Evolutionary conservation across 495 filamentous ascomycete genomes (phyloP).

Genomic region (Daldinia grandis): DNA sequence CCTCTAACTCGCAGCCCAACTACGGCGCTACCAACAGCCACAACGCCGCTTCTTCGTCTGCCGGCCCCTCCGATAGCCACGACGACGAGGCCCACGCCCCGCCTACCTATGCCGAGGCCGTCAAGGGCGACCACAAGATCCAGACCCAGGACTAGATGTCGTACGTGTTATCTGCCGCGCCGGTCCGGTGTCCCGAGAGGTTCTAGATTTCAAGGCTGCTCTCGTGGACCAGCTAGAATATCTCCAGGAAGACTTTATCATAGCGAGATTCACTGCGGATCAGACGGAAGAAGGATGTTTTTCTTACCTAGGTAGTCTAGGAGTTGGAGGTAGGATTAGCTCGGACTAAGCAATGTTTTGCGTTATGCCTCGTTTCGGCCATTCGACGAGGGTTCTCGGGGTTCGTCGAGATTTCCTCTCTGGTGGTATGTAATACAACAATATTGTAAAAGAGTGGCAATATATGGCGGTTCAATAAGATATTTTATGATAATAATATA

Average conservation of each 20-base stretch:
- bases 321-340: constrained; percentile 9
- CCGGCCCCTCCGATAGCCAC: constrained; percentile 16
- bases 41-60: constrained; percentile 36
- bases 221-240: neutral
- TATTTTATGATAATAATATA: neutral
- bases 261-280: neutral
- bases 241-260: neutral
- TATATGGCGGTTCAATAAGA: neutral
- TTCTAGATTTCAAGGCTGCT: neutral
- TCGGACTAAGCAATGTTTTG: constrained; percentile 3
- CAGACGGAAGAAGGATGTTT: neutral
- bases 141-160: constrained; percentile 70
- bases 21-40: constrained; percentile 48
- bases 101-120: constrained; percentile 85
- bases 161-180: neutral
- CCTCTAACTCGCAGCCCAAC: constrained; percentile 51
- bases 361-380: neutral
- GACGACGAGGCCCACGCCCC: constrained; percentile 55
- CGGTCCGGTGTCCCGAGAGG: neutral
- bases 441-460: neutral
- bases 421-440: neutral
- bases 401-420: neutral
- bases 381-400: constrained; percentile 1
- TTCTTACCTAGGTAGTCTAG: constrained; percentile 4
- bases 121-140: constrained; percentile 87